Percentiles rank a stretch among this genome's conserved stretches.
phyloP scores from a whole-genome alignment of 1,284 basidiomycete genomes.

The Ustilago hordei region DNA sequence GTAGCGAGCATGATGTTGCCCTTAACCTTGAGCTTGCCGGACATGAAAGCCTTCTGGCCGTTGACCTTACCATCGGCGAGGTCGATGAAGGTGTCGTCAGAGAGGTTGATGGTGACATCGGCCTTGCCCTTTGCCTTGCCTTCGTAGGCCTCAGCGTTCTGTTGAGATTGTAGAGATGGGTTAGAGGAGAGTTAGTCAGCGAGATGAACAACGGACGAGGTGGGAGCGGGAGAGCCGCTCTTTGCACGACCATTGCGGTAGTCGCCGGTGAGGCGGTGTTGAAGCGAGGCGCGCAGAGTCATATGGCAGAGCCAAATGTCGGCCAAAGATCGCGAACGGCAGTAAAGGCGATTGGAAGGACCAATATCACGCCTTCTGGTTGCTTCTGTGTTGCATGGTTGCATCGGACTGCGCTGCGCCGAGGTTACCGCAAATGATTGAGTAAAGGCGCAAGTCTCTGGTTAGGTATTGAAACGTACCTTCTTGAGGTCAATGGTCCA shows the following conservation, averaged over 20 bases:
- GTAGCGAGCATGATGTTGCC: constrained; percentile 68
- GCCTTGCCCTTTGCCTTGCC: constrained; percentile 69
- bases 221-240: neutral
- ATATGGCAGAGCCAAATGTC: too few species aligned
- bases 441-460: neutral
- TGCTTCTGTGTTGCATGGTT: too few species aligned
- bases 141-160: constrained; percentile 67
- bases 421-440: neutral
- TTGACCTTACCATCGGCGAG: constrained; percentile 69
- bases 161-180: constrained; percentile 12
- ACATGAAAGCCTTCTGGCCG: constrained; percentile 70
- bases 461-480: constrained; percentile 58
- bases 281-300: neutral
- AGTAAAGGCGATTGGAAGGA: neutral
- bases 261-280: neutral
- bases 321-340: too few species aligned
- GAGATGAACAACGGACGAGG: neutral
- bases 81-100: constrained; percentile 68
- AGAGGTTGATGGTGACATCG: constrained; percentile 68
- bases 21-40: constrained; percentile 68
- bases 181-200: constrained; percentile 6
- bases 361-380: neutral
- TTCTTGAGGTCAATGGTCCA: constrained; percentile 95
- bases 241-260: neutral
- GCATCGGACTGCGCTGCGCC: neutral